Evolutionary conservation across 2,329 filamentous ascomycete genomes (phyloP).

Genomic region (Bipolaris bicolor): DNA sequence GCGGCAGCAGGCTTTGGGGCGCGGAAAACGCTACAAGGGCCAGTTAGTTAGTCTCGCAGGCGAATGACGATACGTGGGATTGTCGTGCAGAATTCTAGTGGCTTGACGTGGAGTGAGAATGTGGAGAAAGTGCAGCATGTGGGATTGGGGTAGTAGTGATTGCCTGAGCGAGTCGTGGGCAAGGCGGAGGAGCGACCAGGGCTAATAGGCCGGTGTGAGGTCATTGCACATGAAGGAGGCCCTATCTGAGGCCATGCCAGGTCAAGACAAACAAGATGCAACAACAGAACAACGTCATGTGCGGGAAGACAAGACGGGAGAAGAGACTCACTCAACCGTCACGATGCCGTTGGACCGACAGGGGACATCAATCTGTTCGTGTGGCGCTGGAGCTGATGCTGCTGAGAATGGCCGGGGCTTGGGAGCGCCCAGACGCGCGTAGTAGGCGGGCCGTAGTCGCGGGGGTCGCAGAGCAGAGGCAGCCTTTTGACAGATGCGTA

Average conservation of each 20-base stretch:
- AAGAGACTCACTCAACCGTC: constrained; percentile 48
- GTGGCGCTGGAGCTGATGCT: constrained; percentile 25
- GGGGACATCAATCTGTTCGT: constrained; percentile 44
- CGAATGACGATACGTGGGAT: neutral
- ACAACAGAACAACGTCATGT: constrained; percentile 6
- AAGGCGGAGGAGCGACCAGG: neutral
- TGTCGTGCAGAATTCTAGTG: neutral
- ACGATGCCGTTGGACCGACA: constrained; percentile 54
- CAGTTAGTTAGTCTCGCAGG: constrained; percentile 12
- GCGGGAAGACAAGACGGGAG: constrained; percentile 2
- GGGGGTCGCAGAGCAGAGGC: constrained; percentile 13
- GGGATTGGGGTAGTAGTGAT: neutral
- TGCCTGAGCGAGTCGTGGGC: neutral
- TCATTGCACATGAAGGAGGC: constrained; percentile 10
- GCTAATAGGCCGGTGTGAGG: constrained; percentile 6
- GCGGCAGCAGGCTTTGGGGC: constrained; percentile 37
- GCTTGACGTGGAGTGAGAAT: neutral
- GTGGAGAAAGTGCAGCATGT: neutral
- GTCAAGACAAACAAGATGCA: neutral
- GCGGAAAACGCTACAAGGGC: constrained; percentile 41
- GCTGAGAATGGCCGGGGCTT: constrained; percentile 28
- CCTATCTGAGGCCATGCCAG: constrained; percentile 1
- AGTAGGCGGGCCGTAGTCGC: neutral
- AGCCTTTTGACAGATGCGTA: constrained; percentile 13
- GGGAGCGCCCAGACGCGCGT: neutral